Conservation (phyloP, 2,329 filamentous ascomycete genomes). For the Talaromyces sp. region DNA sequence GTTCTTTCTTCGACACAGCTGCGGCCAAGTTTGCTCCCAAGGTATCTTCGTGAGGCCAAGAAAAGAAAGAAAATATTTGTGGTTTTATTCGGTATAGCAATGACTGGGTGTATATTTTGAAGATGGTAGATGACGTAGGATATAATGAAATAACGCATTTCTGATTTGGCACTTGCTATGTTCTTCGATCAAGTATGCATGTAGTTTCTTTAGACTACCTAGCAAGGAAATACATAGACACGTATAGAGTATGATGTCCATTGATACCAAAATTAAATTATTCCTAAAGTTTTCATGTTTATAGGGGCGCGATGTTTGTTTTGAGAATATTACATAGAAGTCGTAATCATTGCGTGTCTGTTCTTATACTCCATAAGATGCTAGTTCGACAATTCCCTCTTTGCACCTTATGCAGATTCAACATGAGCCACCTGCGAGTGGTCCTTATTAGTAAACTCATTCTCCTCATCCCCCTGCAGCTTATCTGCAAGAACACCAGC, state of each 20-base stretch:
- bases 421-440: neutral
- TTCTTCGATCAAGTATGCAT: neutral
- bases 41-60: constrained; percentile 40
- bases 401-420: neutral
- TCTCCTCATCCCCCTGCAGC: constrained; percentile 15
- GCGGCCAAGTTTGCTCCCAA: constrained; percentile 83
- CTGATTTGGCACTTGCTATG: neutral
- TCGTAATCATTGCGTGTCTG: neutral
- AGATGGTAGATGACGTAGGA: neutral
- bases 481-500: constrained; percentile 22
- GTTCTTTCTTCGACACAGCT: constrained; percentile 77
- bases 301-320: too few species aligned
- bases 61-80: neutral
- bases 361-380: neutral
- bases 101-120: neutral
- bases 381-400: neutral
- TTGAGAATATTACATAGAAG: too few species aligned
- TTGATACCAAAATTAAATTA: neutral
- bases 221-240: neutral
- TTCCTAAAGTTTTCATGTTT: neutral
- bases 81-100: neutral
- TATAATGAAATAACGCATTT: neutral
- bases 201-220: neutral
- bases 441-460: constrained; percentile 8
- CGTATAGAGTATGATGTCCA: neutral